Base-by-base conservation (phyloP, 2,329 filamentous ascomycete genomes). In the Myriosclerotinia curreyana region DNA sequence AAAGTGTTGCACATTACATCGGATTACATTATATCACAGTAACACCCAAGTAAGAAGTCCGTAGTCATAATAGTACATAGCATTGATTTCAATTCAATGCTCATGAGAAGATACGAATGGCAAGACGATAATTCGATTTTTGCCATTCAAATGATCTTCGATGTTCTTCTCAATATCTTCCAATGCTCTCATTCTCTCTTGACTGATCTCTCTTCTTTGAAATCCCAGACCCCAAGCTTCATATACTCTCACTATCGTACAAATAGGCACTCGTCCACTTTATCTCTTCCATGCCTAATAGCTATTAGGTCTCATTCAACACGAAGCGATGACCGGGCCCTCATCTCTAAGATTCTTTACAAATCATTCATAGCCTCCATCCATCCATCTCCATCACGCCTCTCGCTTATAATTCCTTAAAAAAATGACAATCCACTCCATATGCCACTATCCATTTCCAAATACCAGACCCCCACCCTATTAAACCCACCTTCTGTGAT, bases 401-500 rank as follows among this genome's bases (percentile, higher is more conserved):
- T 31, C 49, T 14, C 38, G 50, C 36, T 61, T 53, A 61, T 61
- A 61, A 61, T 53, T 53, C 59, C 59, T 53, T 25, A 17, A 61
- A 60, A 61, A 53, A 58, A 22, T 58, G 36, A 48, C 38, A 54
- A 51, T 61, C 25, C 48, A 44, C 48, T 53, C 59, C 59, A 54
- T 61, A 20, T 36, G 20, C 60, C 38, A 44, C 60, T 17, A 46
- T 44, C 60, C 60, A 62, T 62, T 55, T 62, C 60, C 60, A 62
- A 62, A 36, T 63, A n/a, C 52, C 60, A 38, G 46, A 31, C 52
- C 60, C 60, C 51, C 60, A 58, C 42, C 55, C 44, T 58, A 58
- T 58, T 58, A 58, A 62, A 58, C 60, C 42, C 42, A 31, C 52
- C 40, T 28, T 56, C n/a, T 62, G 60, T 62, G 60, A 50, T 55